Evolutionary conservation across 495 filamentous ascomycete species (phyloP).

Genomic region (Aspergillus panamensis): DNA sequence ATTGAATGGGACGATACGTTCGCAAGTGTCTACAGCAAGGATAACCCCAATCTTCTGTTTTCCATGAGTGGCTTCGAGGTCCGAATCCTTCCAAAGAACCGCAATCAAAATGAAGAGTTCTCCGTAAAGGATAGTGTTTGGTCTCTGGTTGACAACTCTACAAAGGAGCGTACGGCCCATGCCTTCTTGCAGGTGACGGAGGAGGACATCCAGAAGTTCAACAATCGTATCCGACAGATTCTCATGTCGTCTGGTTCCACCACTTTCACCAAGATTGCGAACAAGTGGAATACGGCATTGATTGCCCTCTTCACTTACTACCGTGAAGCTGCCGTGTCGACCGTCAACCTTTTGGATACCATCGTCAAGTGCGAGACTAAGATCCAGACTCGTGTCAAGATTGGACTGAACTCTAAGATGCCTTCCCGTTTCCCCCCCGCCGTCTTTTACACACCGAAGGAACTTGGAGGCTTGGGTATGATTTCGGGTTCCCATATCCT

Average conservation of each 20-base stretch:
- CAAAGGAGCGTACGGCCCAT: constrained; percentile 95
- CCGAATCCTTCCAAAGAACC: constrained; percentile 90
- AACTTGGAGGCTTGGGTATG: constrained; percentile 97
- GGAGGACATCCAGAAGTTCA: constrained; percentile 98
- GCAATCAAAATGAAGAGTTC: constrained; percentile 95
- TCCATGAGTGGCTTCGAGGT: constrained; percentile 99
- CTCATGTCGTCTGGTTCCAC: constrained; percentile 98
- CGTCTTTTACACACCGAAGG: constrained; percentile 99
- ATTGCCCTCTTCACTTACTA: constrained; percentile 99
- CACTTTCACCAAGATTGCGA: constrained; percentile 99
- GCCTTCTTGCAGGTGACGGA: constrained; percentile 98
- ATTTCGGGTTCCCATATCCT: constrained; percentile 98
- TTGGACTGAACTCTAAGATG: constrained; percentile 99
- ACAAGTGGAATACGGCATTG: constrained; percentile 98
- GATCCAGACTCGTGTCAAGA: constrained; percentile 99
- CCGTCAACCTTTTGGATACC: constrained; percentile 90
- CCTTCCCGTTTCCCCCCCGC: constrained; percentile 98
- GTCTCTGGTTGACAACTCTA: constrained; percentile 93
- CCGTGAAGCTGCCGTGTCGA: constrained; percentile 96
- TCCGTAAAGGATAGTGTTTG: constrained; percentile 96
- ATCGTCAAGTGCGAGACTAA: constrained; percentile 99
- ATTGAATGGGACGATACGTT: constrained; percentile 99
- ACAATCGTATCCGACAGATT: constrained; percentile 97
- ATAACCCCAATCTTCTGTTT: constrained; percentile 96
- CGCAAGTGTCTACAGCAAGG: constrained; percentile 96